phyloP scores from a whole-genome alignment of 2,329 filamentous ascomycete genomes.

The Penicillium sp. region DNA sequence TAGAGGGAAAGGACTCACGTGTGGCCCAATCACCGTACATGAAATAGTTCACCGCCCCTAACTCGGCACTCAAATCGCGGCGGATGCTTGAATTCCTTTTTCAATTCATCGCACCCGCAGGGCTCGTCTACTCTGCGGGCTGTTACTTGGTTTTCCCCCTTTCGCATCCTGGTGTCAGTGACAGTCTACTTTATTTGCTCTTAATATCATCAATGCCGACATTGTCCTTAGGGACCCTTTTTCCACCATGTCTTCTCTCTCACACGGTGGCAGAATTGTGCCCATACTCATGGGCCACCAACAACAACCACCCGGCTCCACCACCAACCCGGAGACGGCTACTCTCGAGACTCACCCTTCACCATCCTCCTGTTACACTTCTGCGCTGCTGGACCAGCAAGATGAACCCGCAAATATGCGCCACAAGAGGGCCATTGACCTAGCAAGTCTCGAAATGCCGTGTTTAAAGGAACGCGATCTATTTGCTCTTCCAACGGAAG shows the following conservation, averaged over 20 bases:
- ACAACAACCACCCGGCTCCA: slow-evolving; percentile 21
- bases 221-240: slow-evolving; percentile 29
- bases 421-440: slow-evolving; percentile 19
- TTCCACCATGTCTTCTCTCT: slow-evolving; percentile 39
- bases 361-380: not conserved
- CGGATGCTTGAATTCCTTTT: slow-evolving; percentile 20
- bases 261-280: slow-evolving; percentile 43
- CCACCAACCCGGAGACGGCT: slow-evolving; percentile 16
- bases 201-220: slow-evolving; percentile 33
- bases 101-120: slow-evolving; percentile 26
- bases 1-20: slow-evolving; percentile 19
- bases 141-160: slow-evolving; percentile 10
- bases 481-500: slow-evolving; percentile 58
- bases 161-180: slow-evolving; percentile 7
- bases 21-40: slow-evolving; percentile 18
- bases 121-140: slow-evolving; percentile 24
- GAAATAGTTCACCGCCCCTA: slow-evolving; percentile 16
- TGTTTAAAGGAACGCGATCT: slow-evolving; percentile 55
- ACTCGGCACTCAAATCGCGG: slow-evolving; percentile 18
- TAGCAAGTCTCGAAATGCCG: slow-evolving; percentile 37
- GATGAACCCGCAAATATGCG: slow-evolving; percentile 9
- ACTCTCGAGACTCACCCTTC: slow-evolving; percentile 9
- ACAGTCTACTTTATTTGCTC: not conserved
- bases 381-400: slow-evolving; percentile 17
- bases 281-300: slow-evolving; percentile 38